phyloP scores from a whole-genome alignment of 1,284 basidiomycete species.

The Porodaedalea pini region DNA sequence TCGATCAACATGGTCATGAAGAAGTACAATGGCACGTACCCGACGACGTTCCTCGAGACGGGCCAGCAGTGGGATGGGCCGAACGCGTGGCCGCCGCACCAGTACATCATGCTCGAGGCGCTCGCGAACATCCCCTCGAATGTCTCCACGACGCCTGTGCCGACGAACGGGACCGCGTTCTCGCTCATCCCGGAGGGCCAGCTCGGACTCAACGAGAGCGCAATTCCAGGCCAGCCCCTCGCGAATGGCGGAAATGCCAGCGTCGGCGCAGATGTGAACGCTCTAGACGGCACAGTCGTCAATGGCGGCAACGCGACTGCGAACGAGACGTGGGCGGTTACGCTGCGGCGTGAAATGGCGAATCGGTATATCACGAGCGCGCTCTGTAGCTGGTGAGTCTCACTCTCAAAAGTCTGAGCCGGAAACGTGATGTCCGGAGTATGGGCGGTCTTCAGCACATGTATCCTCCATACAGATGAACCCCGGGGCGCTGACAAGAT shows the following conservation, averaged over 20 bases:
- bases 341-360: conserved; percentile 67
- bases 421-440: not conserved
- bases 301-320: conserved; percentile 68
- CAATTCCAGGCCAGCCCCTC: conserved; percentile 21
- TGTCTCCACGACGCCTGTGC: conserved; percentile 51
- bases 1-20: conserved; percentile 75
- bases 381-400: conserved; percentile 81
- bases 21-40: conserved; percentile 81
- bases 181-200: conserved; percentile 71
- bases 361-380: conserved; percentile 81
- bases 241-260: conserved; percentile 13
- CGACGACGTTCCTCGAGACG: conserved; percentile 68
- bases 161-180: conserved; percentile 56
- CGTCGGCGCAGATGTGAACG: conserved; percentile 56
- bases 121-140: conserved; percentile 70
- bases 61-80: conserved; percentile 85
- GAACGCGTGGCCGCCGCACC: conserved; percentile 84
- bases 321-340: conserved; percentile 65
- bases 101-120: conserved; percentile 78
- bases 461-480: not conserved
- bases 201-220: conserved; percentile 59
- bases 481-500: not conserved
- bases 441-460: not conserved
- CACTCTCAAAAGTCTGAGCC: not conserved
- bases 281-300: conserved; percentile 54